A percentile compares a stretch with the other conserved stretches of the same genome.
Evolutionary conservation across 257 asterid species (phyloP).

Genomic region (Parsonsia alboflavescens): DNA sequence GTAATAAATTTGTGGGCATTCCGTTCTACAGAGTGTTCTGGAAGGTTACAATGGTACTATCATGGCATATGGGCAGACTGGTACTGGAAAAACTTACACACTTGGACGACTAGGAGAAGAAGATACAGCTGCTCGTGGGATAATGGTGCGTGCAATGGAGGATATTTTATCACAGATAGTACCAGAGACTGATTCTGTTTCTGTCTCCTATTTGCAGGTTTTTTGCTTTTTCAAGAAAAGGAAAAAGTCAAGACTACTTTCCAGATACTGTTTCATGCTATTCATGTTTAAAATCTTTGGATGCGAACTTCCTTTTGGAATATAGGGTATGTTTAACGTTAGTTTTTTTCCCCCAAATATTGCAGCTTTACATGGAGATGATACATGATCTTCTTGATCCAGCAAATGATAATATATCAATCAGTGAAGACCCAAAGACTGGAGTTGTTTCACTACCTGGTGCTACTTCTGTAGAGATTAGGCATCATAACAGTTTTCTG

Average conservation of each 20-base stretch:
- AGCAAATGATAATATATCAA: conserved; percentile 59
- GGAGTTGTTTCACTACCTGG: conserved; percentile 91
- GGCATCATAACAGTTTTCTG: conserved; percentile 61
- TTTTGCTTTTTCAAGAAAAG: conserved; percentile 6
- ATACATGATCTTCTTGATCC: conserved; percentile 87
- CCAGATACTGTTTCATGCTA: conserved; percentile 10
- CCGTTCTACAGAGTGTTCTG: conserved; percentile 67
- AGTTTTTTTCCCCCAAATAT: conserved; percentile 2
- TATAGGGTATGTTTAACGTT: conserved; percentile 7
- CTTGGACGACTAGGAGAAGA: conserved; percentile 81
- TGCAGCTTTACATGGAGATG: conserved; percentile 89
- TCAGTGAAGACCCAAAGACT: conserved; percentile 67
- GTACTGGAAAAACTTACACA: conserved; percentile 93
- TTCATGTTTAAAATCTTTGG: conserved; percentile 1
- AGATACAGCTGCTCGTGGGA: conserved; percentile 78
- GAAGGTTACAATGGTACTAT: conserved; percentile 94
- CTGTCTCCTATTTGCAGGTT: conserved; percentile 88
- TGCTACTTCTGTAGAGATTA: conserved; percentile 62
- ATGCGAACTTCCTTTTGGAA: conserved; percentile 1
- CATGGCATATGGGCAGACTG: conserved; percentile 97
- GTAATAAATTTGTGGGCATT: neutral
- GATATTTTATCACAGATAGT: conserved; percentile 61
- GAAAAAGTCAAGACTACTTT: neutral
- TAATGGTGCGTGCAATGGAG: conserved; percentile 92
- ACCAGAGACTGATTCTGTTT: conserved; percentile 52